Evolutionary conservation across 1,284 basidiomycete species (phyloP), one percentile per base, ranked within the genome.

Genomic region (Irpex rosettiformis): DNA sequence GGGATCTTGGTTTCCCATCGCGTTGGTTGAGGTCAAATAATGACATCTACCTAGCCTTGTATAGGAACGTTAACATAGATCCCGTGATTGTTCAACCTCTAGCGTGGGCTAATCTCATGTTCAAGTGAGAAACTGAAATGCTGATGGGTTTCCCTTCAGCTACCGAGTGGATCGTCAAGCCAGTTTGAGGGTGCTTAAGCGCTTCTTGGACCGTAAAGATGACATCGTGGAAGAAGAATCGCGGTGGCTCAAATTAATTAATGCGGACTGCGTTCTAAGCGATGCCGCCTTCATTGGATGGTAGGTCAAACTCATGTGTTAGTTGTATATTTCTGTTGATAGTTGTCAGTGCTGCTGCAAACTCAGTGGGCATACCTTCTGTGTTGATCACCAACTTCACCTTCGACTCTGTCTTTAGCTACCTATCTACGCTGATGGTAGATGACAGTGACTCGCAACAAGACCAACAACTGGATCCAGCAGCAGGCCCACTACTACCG

Each of bases 361-460:
- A 84, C 60, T 69, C 75, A 30, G 81, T 83, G 0, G 77, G 80
- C 0, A 77, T 91, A 25, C 89, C 89, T 1, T 86, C 86, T 0
- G 77, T 85, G 51, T 75, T 92, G 16, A 79, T 91, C 61, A 90
- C 88, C 55, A 91, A 91, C 73, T 92, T 92, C 69, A 88, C 88
- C 0, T 92, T 91, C 69, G 88, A 91, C 70, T 88, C 89, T 0
- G 88, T 91, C 8, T 92, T 88, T 68, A 89, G 87, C 63, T 91
- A 86, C 62, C 82, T 91, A 21, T 80, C 85, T 1, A 82, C 83
- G 0, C 69, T 76, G 3, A 68, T 81, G 43, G 65, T 78, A 13
- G 77, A 81, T 61, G 64, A 68, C 42, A 33, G 43, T 7, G 52
- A 47, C 67, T 18, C 21, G 1, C 43, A 45, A 63, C 24, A 29